Base-by-base conservation (phyloP, 208 protist species). In the Leishmania amazonensis region DNA sequence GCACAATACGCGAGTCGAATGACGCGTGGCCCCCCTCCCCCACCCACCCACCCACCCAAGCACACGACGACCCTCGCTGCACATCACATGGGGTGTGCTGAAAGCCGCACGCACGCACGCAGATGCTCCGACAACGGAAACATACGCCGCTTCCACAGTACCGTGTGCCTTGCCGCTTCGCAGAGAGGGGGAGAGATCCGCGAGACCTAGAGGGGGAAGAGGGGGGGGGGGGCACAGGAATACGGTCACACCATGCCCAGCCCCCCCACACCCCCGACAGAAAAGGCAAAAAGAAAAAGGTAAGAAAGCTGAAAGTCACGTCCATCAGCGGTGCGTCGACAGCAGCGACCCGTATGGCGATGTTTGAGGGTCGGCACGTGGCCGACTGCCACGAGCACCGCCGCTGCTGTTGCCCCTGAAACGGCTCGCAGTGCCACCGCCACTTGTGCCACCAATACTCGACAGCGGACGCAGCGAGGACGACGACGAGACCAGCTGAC, bases 391-490 rank as follows among this genome's bases (percentile, higher is more conserved):
- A 35, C 54, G 53, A 40, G 57, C 54, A 49, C 57, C 74, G 31
- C 35, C 35, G 35, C 17, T 28, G 49, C 24, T 65, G 15, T 3
- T 38, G n/a, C 3, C 73, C 19, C 15, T 53, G 73, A 7, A 21
- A 31, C 35, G 73, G 31, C 51, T 28, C 51, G n/a, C 8, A 45
- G 68, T 72, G 1, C 76, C 68, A 7, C 51, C 31, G 31, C 57
- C 51, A 57, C 74, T 65, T 0, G 24, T 40, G 8, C 67, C 81
- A 38, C 76, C 68, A n/a, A 58, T 42, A 17, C 60, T 74, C 40
- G 76, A 62, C 17, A 78, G 35, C 21, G 74, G 38, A 11, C 76
- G 81, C n/a, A 71, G 76, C 21, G 81, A 84, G 31, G 54, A 73
- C 24, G 81, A 71, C 4, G 81, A 77, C 70, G 70, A 73, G 15